phyloP scores from a whole-genome alignment of 768 basidiomycete species.

The Suillus cothurnatus region DNA sequence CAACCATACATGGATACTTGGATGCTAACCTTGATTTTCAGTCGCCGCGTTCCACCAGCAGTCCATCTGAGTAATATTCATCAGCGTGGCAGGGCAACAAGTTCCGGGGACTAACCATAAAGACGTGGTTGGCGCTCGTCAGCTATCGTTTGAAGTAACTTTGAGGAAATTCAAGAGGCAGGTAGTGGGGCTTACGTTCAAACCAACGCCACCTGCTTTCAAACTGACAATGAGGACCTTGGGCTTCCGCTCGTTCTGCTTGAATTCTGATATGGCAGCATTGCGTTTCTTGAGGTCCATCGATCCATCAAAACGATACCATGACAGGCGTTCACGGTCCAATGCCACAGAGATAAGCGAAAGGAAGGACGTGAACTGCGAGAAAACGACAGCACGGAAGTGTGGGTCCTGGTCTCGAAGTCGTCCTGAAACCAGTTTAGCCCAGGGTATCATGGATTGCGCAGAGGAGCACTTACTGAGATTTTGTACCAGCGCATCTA shows the following conservation, averaged over 20 bases:
- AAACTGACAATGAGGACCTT: slow-evolving; percentile 79
- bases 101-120: slow-evolving; percentile 59
- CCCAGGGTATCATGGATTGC: neutral
- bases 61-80: slow-evolving; percentile 63
- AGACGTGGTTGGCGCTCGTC: slow-evolving; percentile 82
- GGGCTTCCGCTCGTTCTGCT: slow-evolving; percentile 62
- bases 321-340: slow-evolving; percentile 66
- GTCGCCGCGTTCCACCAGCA: slow-evolving; percentile 91
- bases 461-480: slow-evolving; percentile 52
- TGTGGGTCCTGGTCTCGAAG: slow-evolving; percentile 70
- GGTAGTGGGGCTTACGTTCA: slow-evolving; percentile 59
- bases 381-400: slow-evolving; percentile 87
- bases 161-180: slow-evolving; percentile 7
- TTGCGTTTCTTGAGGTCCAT: slow-evolving; percentile 86
- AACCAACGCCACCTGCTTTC: slow-evolving; percentile 91
- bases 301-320: slow-evolving; percentile 87
- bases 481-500: slow-evolving; percentile 77
- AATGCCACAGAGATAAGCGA: slow-evolving; percentile 77
- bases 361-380: slow-evolving; percentile 87
- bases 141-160: slow-evolving; percentile 42
- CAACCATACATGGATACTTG: neutral
- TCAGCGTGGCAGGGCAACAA: slow-evolving; percentile 4
- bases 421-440: slow-evolving; percentile 44
- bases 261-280: slow-evolving; percentile 78
- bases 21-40: slow-evolving; percentile 70